Evolutionary conservation across 2,329 filamentous ascomycete genomes (phyloP).

Genomic region (Diaporthe longicolla): DNA sequence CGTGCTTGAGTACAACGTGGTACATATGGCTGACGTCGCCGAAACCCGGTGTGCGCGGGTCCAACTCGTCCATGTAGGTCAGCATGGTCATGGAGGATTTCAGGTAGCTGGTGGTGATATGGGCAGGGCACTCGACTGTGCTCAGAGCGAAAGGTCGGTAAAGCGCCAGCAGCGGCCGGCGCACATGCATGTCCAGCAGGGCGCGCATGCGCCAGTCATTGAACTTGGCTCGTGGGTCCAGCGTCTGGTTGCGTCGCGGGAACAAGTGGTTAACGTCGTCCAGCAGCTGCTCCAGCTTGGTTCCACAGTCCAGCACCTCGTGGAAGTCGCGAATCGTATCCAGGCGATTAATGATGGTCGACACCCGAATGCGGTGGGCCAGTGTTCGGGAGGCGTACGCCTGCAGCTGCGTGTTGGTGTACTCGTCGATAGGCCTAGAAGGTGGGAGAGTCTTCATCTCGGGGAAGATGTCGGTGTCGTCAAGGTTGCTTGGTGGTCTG

Average conservation of each 20-base stretch:
- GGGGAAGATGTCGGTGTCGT: conserved; percentile 64
- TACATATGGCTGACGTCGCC: conserved; percentile 66
- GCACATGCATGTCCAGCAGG: conserved; percentile 68
- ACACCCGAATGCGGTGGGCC: conserved; percentile 63
- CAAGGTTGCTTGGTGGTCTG: conserved; percentile 65
- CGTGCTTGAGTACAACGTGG: conserved; percentile 65
- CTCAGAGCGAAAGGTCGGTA: conserved; percentile 70
- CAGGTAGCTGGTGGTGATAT: conserved; percentile 67
- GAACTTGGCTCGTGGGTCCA: conserved; percentile 60
- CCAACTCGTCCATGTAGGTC: conserved; percentile 68
- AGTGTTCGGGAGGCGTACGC: conserved; percentile 67
- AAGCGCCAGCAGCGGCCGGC: conserved; percentile 65
- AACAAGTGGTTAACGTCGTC: conserved; percentile 69
- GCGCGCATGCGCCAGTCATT: conserved; percentile 67
- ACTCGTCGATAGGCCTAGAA: conserved; percentile 64
- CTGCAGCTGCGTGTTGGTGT: conserved; percentile 68
- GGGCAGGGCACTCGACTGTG: conserved; percentile 62
- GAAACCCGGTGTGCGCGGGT: conserved; percentile 62
- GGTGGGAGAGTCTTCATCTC: conserved; percentile 64
- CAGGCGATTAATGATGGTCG: conserved; percentile 64
- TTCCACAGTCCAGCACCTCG: conserved; percentile 67
- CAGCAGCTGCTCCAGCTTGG: conserved; percentile 66
- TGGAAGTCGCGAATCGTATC: conserved; percentile 67
- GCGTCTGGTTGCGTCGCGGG: conserved; percentile 58
- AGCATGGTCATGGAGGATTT: conserved; percentile 69